These are phyloP conservation scores for Ceratocystis lukuohia DNA, from an alignment of 2,329 filamentous ascomycete species.

Conservation along the genomic window DNA sequence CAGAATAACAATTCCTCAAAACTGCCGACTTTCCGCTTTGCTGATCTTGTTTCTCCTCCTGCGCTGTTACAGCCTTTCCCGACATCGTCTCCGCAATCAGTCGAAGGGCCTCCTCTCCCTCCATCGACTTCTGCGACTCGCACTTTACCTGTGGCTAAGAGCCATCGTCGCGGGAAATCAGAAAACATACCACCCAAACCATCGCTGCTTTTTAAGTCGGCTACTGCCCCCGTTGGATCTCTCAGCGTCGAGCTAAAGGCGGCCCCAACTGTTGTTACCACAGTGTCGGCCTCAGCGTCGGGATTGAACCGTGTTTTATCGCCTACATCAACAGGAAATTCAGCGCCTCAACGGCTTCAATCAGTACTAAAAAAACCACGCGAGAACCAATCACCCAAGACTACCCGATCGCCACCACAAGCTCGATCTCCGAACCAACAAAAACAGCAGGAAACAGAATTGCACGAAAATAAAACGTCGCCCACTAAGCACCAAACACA, in stretches of 20 bases:
- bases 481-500: constrained; percentile 5
- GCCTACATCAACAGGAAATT: constrained; percentile 21
- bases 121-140: constrained; percentile 31
- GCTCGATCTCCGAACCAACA: constrained; percentile 9
- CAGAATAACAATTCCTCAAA: constrained; percentile 43
- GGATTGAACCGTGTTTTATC: constrained; percentile 20
- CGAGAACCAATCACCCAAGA: constrained; percentile 20
- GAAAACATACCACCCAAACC: constrained; percentile 17
- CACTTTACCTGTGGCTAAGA: constrained; percentile 22
- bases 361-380: constrained; percentile 15
- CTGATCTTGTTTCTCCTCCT: constrained; percentile 30
- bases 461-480: neutral
- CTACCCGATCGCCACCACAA: constrained; percentile 18
- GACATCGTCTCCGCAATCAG: constrained; percentile 26
- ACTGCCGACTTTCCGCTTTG: constrained; percentile 41
- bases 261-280: constrained; percentile 11
- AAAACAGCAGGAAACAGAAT: neutral
- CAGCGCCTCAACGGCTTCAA: constrained; percentile 16
- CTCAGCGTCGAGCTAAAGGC: neutral
- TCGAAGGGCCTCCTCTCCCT: constrained; percentile 22
- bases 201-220: constrained; percentile 9
- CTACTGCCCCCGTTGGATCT: constrained; percentile 4
- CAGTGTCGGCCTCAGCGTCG: constrained; percentile 16
- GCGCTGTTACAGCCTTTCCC: constrained; percentile 21
- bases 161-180: constrained; percentile 18